Evolutionary conservation across 2,329 filamentous ascomycete species (phyloP).

Genomic region (Coniochaeta sp.): DNA sequence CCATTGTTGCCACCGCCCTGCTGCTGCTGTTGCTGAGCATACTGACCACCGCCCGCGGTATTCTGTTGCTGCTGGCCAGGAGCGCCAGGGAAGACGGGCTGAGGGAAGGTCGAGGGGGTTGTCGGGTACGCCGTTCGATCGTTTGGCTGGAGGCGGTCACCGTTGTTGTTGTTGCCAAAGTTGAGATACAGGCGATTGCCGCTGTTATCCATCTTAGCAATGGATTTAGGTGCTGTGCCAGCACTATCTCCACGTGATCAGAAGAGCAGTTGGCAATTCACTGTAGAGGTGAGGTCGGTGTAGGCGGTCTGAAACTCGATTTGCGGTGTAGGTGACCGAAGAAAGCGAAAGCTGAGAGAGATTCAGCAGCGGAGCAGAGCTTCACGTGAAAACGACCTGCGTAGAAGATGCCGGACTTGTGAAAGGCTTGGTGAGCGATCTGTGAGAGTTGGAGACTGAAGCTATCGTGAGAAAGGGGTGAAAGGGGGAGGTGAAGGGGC

Average conservation of each 20-base stretch:
- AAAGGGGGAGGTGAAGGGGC: constrained; percentile 1
- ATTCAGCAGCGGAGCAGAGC: background rate
- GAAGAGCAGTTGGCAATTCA: background rate
- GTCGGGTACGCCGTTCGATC: constrained; percentile 68
- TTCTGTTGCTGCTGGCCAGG: constrained; percentile 28
- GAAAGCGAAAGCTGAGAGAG: background rate
- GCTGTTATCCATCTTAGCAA: constrained; percentile 41
- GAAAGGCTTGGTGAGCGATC: too few relatives aligned
- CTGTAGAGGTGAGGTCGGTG: background rate
- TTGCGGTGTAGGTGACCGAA: background rate
- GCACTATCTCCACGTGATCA: background rate
- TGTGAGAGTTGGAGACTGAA: background rate
- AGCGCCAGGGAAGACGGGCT: constrained; percentile 61
- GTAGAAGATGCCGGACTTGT: too few relatives aligned
- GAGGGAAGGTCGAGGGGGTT: constrained; percentile 92
- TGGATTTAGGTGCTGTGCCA: background rate
- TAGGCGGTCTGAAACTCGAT: background rate
- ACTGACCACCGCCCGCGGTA: constrained; percentile 38
- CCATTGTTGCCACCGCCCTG: constrained; percentile 40
- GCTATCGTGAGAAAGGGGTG: background rate
- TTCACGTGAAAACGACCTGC: background rate
- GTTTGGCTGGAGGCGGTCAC: constrained; percentile 55
- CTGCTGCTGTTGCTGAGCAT: constrained; percentile 33
- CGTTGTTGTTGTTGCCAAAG: constrained; percentile 59
- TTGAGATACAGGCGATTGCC: constrained; percentile 61